Evolutionary conservation across 352 stramenopile species (phyloP).

Genomic region (Phytophthora citricola): DNA sequence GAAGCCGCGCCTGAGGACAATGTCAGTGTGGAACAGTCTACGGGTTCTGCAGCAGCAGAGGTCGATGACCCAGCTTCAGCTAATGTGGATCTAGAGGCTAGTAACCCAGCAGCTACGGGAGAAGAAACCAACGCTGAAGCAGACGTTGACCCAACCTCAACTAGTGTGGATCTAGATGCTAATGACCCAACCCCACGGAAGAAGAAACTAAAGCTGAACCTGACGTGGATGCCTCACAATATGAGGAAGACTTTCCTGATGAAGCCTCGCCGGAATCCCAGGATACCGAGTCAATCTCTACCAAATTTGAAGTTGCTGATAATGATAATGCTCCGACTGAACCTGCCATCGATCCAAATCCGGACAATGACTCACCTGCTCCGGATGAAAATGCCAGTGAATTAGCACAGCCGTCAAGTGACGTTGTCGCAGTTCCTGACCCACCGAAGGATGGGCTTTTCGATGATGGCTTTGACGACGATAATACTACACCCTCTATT

Average conservation of each 20-base stretch:
- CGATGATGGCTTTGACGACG: conserved; percentile 43
- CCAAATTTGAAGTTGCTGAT: background rate
- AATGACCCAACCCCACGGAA: background rate
- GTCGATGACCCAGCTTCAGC: too few species aligned
- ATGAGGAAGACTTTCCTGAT: conserved; percentile 25
- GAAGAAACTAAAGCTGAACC: background rate
- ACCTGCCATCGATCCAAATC: background rate
- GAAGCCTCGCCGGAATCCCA: conserved; percentile 1
- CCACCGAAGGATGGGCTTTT: conserved; percentile 22
- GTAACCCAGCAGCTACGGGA: too few species aligned
- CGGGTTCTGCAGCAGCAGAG: too few species aligned
- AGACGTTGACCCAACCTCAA: background rate
- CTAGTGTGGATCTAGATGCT: conserved; percentile 1
- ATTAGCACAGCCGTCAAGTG: background rate
- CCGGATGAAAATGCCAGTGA: background rate
- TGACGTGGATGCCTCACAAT: conserved; percentile 3
- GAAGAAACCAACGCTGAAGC: background rate
- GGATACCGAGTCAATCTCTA: background rate
- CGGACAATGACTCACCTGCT: background rate
- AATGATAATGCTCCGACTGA: background rate
- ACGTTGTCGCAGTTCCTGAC: background rate
- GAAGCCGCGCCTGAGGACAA: background rate
- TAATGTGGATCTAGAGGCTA: too few species aligned
- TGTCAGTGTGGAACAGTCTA: background rate
- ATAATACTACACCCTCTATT: conserved; percentile 11